A percentile compares a stretch with the other conserved stretches of the same genome.
phyloP scores from a whole-genome alignment of 2,329 filamentous ascomycete genomes.

The Colletotrichum plurivorum region DNA sequence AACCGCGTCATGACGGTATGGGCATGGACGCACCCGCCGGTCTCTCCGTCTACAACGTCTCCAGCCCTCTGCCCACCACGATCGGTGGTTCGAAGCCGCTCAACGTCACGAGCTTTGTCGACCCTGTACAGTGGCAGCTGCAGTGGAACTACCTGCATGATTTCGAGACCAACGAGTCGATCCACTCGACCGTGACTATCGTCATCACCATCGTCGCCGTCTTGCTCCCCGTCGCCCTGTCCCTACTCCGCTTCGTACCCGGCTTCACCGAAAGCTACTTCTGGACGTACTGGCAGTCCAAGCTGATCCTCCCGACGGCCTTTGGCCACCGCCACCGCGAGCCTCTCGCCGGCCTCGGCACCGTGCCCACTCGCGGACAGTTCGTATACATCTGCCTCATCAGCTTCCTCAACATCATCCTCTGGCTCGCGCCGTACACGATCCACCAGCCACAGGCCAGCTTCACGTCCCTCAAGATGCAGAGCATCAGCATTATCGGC shows the following conservation, averaged over 20 bases:
- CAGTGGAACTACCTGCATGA: slow-evolving; percentile 67
- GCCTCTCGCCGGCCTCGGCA: slow-evolving; percentile 47
- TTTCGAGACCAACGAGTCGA: slow-evolving; percentile 62
- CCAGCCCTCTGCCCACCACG: slow-evolving; percentile 47
- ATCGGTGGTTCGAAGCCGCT: slow-evolving; percentile 43
- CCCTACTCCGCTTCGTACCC: slow-evolving; percentile 53
- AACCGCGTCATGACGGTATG: slow-evolving; percentile 39
- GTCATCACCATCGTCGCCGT: slow-evolving; percentile 48
- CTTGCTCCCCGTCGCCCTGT: slow-evolving; percentile 49
- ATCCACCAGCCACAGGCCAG: slow-evolving; percentile 47
- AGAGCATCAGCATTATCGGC: slow-evolving; percentile 49
- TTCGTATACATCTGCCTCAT: slow-evolving; percentile 51
- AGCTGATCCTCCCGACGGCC: slow-evolving; percentile 47
- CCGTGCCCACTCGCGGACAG: slow-evolving; percentile 53
- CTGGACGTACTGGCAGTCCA: slow-evolving; percentile 39
- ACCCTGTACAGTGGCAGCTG: slow-evolving; percentile 19
- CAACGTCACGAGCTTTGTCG: slow-evolving; percentile 20
- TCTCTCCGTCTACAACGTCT: slow-evolving; percentile 42
- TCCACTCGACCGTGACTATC: slow-evolving; percentile 43
- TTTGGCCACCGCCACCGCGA: slow-evolving; percentile 50
- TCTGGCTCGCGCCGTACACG: slow-evolving; percentile 49
- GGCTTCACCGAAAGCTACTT: slow-evolving; percentile 40
- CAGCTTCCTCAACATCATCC: slow-evolving; percentile 51
- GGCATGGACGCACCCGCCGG: slow-evolving; percentile 23
- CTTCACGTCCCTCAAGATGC: slow-evolving; percentile 43